These are phyloP conservation scores for Ramaria sp. DNA, from an alignment of 768 basidiomycete species.

Conservation along the genomic window DNA sequence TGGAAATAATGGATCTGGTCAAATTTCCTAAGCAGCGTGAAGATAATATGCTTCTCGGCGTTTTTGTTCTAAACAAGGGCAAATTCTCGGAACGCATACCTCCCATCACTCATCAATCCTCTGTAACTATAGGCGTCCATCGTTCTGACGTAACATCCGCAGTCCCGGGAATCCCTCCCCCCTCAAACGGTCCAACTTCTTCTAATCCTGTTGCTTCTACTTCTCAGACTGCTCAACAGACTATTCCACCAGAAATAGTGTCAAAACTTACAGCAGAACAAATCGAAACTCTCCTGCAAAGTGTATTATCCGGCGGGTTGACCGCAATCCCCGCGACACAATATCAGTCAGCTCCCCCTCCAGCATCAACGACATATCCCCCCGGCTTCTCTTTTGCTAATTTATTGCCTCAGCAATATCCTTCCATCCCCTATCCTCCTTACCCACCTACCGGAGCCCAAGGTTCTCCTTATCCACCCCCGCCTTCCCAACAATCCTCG, in stretches of 20 bases:
- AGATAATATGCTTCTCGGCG: slow-evolving; percentile 62
- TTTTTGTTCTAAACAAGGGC: slow-evolving; percentile 80
- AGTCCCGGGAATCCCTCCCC: slow-evolving; percentile 15
- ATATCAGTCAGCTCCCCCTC: not conserved
- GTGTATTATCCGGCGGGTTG: slow-evolving; percentile 2
- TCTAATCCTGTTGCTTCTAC: slow-evolving; percentile 4
- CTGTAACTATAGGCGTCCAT: not conserved
- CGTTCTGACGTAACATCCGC: not conserved
- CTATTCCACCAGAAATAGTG: slow-evolving; percentile 11
- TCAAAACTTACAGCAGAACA: slow-evolving; percentile 10
- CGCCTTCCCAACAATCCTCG: slow-evolving; percentile 17
- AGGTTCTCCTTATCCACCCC: slow-evolving; percentile 15
- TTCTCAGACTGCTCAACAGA: slow-evolving; percentile 12
- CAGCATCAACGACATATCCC: slow-evolving; percentile 11
- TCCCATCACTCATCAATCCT: slow-evolving; percentile 15
- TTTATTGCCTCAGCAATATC: slow-evolving; percentile 14
- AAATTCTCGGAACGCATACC: slow-evolving; percentile 38
- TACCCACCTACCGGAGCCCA: slow-evolving; percentile 18
- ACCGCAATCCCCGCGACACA: slow-evolving; percentile 9
- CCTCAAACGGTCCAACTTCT: not conserved
- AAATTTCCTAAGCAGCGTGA: slow-evolving; percentile 52
- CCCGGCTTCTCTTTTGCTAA: slow-evolving; percentile 15
- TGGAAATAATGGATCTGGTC: slow-evolving; percentile 73
- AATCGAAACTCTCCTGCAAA: slow-evolving; percentile 6
- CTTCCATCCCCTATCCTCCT: slow-evolving; percentile 13